Percentiles rank a stretch among this genome's conserved stretches.
phyloP scores from a whole-genome alignment of 257 asterid species.

The Anisodus acutangulus region DNA sequence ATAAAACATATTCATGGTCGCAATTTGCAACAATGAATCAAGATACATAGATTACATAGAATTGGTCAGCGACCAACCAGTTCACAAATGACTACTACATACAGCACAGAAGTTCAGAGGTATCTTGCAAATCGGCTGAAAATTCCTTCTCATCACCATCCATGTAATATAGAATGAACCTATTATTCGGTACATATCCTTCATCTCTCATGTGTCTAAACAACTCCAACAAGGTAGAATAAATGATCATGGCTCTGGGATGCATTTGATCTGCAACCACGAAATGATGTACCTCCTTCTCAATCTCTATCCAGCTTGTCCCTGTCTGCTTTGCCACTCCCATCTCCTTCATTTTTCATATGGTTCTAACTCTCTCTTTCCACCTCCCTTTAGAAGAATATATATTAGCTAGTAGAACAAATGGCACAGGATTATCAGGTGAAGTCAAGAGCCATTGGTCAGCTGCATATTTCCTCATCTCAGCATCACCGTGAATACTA shows the following conservation, averaged over 20 bases:
- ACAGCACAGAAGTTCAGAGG: neutral
- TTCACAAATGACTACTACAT: neutral
- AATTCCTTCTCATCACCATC: conserved; percentile 24
- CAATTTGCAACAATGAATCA: neutral
- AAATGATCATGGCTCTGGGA: conserved; percentile 50
- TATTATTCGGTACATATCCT: conserved; percentile 42
- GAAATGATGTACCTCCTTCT: conserved; percentile 60
- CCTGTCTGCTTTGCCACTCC: conserved; percentile 72
- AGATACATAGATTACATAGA: neutral
- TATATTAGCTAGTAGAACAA: conserved; percentile 72
- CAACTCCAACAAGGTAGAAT: conserved; percentile 43
- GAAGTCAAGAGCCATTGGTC: conserved; percentile 53
- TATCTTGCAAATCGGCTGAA: neutral
- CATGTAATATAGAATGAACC: neutral
- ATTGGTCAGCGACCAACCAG: neutral
- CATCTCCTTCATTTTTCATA: conserved; percentile 72
- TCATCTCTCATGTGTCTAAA: conserved; percentile 71
- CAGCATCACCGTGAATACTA: conserved; percentile 56
- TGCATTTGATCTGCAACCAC: conserved; percentile 80
- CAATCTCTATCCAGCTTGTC: conserved; percentile 79
- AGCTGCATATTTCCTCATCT: conserved; percentile 74
- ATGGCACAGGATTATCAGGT: conserved; percentile 65
- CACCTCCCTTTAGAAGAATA: conserved; percentile 69
- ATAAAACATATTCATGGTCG: neutral
- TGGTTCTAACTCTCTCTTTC: conserved; percentile 71